These are phyloP conservation scores for Kwoniella europaea DNA, from an alignment of 768 basidiomycete species.

Conservation along the genomic window DNA sequence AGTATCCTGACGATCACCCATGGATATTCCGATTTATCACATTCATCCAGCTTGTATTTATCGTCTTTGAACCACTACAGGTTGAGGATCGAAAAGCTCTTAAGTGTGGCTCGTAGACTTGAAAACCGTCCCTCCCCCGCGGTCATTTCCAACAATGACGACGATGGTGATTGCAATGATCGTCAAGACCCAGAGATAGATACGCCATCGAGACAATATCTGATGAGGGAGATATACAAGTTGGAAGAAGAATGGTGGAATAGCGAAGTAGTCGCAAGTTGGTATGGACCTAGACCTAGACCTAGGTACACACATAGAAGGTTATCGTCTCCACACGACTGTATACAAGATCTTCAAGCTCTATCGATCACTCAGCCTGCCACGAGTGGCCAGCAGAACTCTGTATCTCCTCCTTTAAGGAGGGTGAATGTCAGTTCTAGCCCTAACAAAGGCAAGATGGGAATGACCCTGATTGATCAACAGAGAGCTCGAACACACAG, in stretches of 20 bases:
- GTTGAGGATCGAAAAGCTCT: background rate
- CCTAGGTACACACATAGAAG: background rate
- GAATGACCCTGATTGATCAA: background rate
- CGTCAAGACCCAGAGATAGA: background rate
- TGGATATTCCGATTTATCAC: background rate
- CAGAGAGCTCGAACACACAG: background rate
- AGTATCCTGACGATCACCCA: background rate
- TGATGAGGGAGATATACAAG: constrained; percentile 16
- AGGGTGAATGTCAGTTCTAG: background rate
- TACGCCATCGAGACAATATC: background rate
- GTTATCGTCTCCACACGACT: background rate
- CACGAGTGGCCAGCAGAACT: background rate
- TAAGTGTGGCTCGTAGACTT: background rate
- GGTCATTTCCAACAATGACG: background rate
- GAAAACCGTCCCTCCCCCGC: background rate
- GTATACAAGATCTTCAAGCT: background rate
- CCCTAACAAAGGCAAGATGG: background rate
- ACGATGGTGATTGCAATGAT: background rate
- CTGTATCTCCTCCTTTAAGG: background rate
- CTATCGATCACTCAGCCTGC: background rate
- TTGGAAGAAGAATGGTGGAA: constrained; percentile 47
- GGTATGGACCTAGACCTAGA: constrained; percentile 43
- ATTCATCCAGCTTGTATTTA: background rate
- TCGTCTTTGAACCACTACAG: background rate
- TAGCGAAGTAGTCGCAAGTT: constrained; percentile 40